phyloP scores from a whole-genome alignment of 2,329 filamentous ascomycete species.

The Arthrinium puccinioides region DNA sequence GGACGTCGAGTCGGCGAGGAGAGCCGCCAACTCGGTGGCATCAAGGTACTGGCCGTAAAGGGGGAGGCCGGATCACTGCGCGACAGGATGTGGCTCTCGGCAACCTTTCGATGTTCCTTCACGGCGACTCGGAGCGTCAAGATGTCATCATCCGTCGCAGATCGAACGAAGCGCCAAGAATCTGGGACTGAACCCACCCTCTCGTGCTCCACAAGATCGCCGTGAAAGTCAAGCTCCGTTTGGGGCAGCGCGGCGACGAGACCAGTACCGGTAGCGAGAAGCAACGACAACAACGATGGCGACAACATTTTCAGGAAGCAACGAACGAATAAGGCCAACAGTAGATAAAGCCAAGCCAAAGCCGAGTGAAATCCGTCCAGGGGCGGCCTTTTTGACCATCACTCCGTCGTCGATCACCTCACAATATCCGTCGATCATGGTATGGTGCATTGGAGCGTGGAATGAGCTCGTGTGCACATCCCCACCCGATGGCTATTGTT shows the following conservation, averaged over 20 bases:
- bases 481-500: too few relatives aligned
- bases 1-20: background rate
- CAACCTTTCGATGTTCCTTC: background rate
- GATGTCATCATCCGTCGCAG: background rate
- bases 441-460: too few relatives aligned
- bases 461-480: too few relatives aligned
- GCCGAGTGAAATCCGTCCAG: too few relatives aligned
- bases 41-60: background rate
- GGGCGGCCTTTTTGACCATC: too few relatives aligned
- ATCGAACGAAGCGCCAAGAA: background rate
- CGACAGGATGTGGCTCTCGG: background rate
- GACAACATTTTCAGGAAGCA: background rate
- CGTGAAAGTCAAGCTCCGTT: background rate
- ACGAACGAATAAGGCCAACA: too few relatives aligned
- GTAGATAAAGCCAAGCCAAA: too few relatives aligned
- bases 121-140: constrained; percentile 2
- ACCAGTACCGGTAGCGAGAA: background rate
- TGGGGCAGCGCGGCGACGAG: background rate
- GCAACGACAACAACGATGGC: background rate
- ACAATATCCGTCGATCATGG: too few relatives aligned
- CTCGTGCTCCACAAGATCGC: background rate
- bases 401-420: too few relatives aligned
- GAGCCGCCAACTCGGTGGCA: background rate
- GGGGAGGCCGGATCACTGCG: background rate
- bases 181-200: background rate